Evolutionary conservation across 768 basidiomycete genomes (phyloP).

Genomic region (Tremella yokohamensis): DNA sequence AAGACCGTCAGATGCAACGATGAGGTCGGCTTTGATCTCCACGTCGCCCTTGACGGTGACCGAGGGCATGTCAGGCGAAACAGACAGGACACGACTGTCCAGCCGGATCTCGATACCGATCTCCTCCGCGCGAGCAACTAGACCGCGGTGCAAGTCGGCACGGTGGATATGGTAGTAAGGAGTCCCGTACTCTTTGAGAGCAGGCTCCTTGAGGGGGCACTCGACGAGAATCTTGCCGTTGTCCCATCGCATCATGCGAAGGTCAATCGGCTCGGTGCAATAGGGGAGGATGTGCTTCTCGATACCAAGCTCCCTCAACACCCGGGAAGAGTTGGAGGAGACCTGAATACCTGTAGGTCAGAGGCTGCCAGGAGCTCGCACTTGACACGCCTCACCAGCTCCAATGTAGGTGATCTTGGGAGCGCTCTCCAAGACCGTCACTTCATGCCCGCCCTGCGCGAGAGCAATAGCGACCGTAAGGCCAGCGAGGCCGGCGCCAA

Average conservation of each 20-base stretch:
- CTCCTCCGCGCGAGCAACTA: conserved; percentile 1
- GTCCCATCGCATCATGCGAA: conserved; percentile 6
- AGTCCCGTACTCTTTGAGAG: conserved; percentile 1
- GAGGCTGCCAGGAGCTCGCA: not conserved
- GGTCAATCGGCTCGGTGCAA: conserved; percentile 1
- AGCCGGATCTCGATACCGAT: conserved; percentile 1
- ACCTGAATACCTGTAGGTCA: not conserved
- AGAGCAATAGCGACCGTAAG: no score
- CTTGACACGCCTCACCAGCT: not conserved
- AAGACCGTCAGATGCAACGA: conserved; percentile 3
- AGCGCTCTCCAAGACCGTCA: no score
- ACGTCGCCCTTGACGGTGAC: conserved; percentile 5
- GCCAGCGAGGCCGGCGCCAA: no score
- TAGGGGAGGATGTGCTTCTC: conserved; percentile 5
- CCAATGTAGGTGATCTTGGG: no score
- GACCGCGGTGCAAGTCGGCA: conserved; percentile 1
- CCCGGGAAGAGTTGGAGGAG: not conserved
- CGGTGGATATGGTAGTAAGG: conserved; percentile 6
- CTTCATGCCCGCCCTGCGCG: no score
- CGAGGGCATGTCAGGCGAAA: not conserved
- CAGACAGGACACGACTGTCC: not conserved
- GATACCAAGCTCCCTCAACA: not conserved
- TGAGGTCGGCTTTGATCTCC: conserved; percentile 2
- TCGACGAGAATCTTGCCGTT: conserved; percentile 1
- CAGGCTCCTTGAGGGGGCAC: conserved; percentile 3